Evolutionary conservation across 208 protist genomes (phyloP).

Genomic region (Zelonia costaricensis): DNA sequence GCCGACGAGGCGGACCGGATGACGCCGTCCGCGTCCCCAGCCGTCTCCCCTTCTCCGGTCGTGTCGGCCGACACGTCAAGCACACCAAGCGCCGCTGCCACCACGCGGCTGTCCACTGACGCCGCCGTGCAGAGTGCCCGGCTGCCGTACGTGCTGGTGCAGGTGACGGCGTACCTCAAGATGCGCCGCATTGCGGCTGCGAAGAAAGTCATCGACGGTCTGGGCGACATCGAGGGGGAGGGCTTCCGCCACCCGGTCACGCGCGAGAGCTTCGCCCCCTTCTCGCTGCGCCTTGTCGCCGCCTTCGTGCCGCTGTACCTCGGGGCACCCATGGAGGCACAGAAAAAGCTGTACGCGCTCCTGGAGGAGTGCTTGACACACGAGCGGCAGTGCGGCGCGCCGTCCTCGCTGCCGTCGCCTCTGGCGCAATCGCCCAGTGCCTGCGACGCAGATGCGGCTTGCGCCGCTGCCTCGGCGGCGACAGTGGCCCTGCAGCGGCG

Average conservation of each 20-base stretch:
- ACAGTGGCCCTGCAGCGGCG: conserved; percentile 6
- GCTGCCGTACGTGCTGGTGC: conserved; percentile 72
- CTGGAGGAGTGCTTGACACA: conserved; percentile 50
- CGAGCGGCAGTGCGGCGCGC: conserved; percentile 13
- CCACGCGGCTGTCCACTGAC: conserved; percentile 12
- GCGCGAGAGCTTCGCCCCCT: conserved; percentile 67
- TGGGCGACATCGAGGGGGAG: conserved; percentile 72
- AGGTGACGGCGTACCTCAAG: conserved; percentile 71
- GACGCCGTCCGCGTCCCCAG: not conserved
- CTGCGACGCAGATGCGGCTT: no score
- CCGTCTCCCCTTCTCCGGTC: not conserved
- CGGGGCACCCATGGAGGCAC: conserved; percentile 52
- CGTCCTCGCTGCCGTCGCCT: not conserved
- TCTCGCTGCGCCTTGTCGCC: conserved; percentile 75
- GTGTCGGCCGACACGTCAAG: not conserved
- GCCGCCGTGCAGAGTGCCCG: conserved; percentile 24
- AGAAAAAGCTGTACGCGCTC: conserved; percentile 54
- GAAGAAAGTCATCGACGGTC: conserved; percentile 55
- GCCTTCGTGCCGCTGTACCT: conserved; percentile 71
- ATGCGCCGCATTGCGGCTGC: conserved; percentile 57
- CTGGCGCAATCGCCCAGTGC: no score
- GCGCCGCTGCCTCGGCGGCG: no score
- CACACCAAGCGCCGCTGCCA: not conserved
- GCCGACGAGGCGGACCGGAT: not conserved
- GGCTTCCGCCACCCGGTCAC: conserved; percentile 53